phyloP scores from a whole-genome alignment of 768 basidiomycete species.

The Tricholoma hemisulphureum region DNA sequence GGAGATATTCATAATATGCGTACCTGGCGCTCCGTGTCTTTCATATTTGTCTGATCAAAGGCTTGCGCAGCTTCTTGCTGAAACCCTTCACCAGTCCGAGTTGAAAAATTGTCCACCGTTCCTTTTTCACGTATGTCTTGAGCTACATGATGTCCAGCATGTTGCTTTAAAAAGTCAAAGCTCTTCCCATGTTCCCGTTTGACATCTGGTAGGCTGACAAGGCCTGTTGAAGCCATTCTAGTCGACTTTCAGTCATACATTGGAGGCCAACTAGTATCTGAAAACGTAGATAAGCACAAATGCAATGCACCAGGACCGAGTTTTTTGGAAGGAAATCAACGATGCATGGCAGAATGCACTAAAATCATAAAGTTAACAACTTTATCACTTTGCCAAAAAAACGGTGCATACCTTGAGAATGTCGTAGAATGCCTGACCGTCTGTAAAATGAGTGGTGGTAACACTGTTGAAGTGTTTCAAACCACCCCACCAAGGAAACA shows the following conservation, averaged over 20 bases:
- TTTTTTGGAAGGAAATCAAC: slow-evolving; percentile 27
- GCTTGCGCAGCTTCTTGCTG: slow-evolving; percentile 29
- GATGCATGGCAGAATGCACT: slow-evolving; percentile 28
- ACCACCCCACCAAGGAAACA: slow-evolving; percentile 26
- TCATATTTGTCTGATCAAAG: slow-evolving; percentile 28
- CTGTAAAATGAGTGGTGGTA: slow-evolving; percentile 25
- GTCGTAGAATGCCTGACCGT: slow-evolving; percentile 28
- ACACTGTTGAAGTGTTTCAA: slow-evolving; percentile 30
- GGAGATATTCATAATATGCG: slow-evolving; percentile 1
- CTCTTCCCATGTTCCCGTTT: slow-evolving; percentile 20
- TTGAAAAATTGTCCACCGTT: slow-evolving; percentile 26
- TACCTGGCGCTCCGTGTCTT: slow-evolving; percentile 29
- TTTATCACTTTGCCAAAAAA: not conserved
- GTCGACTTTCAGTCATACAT: slow-evolving; percentile 24
- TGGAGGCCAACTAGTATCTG: slow-evolving; percentile 25
- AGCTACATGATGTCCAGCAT: slow-evolving; percentile 20
- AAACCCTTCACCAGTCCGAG: slow-evolving; percentile 29
- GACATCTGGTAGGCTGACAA: slow-evolving; percentile 16
- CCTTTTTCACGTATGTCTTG: slow-evolving; percentile 25
- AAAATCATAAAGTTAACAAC: slow-evolving; percentile 1
- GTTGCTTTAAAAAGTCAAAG: slow-evolving; percentile 32
- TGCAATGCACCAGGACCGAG: slow-evolving; percentile 24
- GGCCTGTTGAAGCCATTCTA: slow-evolving; percentile 14
- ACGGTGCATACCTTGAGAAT: slow-evolving; percentile 24
- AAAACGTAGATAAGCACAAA: slow-evolving; percentile 19